Conservation (phyloP, 371 early-diverging fungal genomes). For the Massospora cicadina region DNA sequence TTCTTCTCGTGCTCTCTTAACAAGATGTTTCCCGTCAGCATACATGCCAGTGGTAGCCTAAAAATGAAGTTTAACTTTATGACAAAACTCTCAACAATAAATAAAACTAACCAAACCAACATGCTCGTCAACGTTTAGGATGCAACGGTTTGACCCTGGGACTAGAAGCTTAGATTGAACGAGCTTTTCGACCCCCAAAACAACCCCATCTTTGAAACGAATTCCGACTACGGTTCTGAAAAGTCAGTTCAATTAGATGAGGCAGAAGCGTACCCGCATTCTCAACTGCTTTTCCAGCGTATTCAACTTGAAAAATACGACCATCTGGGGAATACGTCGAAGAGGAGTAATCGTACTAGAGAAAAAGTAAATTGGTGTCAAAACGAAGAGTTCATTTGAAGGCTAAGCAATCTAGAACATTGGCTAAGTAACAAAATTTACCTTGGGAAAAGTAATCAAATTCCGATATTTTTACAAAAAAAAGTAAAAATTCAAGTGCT, state of each 20-base stretch:
- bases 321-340: constrained; percentile 98
- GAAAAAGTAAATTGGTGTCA: background rate
- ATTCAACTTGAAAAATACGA: constrained; percentile 96
- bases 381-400: background rate
- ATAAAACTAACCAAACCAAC: constrained; percentile 63
- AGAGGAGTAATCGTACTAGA: constrained; percentile 88
- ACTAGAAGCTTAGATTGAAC: constrained; percentile 87
- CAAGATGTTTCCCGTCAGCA: constrained; percentile 87
- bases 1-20: constrained; percentile 81
- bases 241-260: background rate
- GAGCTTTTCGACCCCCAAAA: constrained; percentile 90
- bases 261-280: constrained; percentile 59
- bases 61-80: constrained; percentile 2
- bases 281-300: constrained; percentile 94
- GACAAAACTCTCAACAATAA: background rate
- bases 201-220: constrained; percentile 86
- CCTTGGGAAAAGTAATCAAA: background rate
- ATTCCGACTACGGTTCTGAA: constrained; percentile 82
- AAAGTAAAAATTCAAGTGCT: no score
- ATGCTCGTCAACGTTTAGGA: constrained; percentile 78
- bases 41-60: constrained; percentile 84
- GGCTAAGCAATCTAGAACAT: background rate
- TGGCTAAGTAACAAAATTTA: background rate
- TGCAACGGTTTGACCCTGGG: constrained; percentile 79
- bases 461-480: background rate